These are phyloP conservation scores for Aspergillus biplanus DNA, from an alignment of 495 filamentous ascomycete species.

Conservation along the genomic window DNA sequence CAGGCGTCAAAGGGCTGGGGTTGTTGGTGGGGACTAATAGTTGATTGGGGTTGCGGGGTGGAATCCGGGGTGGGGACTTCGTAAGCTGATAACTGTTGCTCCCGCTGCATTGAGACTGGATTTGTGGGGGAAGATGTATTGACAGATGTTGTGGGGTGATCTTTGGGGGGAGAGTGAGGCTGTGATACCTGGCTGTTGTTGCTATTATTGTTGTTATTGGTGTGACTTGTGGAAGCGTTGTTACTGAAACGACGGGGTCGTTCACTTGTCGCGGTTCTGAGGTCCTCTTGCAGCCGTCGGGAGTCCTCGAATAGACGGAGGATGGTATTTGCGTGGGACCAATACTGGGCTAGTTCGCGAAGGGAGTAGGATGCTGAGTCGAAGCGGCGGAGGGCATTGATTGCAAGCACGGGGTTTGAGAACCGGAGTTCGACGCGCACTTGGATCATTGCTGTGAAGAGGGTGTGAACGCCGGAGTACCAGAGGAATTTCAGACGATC, in stretches of 20 bases:
- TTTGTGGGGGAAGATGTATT: conserved; percentile 4
- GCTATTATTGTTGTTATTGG: background rate
- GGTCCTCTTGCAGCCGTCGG: conserved; percentile 49
- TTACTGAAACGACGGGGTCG: conserved; percentile 39
- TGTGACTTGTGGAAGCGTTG: conserved; percentile 10
- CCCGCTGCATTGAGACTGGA: background rate
- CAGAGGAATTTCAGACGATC: conserved; percentile 52
- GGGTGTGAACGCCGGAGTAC: conserved; percentile 51
- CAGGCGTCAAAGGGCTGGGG: conserved; percentile 42
- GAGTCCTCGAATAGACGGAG: conserved; percentile 52
- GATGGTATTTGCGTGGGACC: conserved; percentile 51
- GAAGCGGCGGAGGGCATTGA: conserved; percentile 53
- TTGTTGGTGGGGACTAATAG: conserved; percentile 30
- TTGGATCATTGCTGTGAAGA: conserved; percentile 56
- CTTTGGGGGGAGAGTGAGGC: background rate
- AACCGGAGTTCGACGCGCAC: conserved; percentile 53
- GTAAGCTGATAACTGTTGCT: conserved; percentile 31
- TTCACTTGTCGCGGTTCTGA: conserved; percentile 44
- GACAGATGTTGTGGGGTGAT: background rate
- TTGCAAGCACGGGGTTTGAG: conserved; percentile 53
- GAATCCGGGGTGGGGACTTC: conserved; percentile 45
- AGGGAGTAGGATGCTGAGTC: conserved; percentile 51
- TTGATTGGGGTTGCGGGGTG: conserved; percentile 28
- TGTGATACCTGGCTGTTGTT: background rate
- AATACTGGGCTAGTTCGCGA: conserved; percentile 48